Conservation (phyloP, 2,329 filamentous ascomycete species). For the Colletotrichum abscissum region DNA sequence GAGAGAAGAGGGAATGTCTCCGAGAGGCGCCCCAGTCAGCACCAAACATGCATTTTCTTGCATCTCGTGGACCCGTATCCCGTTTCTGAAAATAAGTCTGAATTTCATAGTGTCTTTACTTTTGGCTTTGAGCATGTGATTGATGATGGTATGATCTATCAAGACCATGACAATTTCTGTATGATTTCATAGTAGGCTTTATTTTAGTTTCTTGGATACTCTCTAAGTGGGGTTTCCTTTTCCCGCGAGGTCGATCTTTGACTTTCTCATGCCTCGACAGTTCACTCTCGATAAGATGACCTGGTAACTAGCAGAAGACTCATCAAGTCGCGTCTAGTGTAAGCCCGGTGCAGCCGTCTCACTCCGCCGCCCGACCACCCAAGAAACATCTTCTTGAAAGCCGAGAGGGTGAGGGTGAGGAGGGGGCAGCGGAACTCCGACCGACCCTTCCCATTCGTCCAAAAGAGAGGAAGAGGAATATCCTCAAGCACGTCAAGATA, state of each 20-base stretch:
- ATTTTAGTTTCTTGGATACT: not conserved
- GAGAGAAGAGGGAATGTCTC: not conserved
- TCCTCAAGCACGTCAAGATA: not conserved
- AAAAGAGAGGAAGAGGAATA: not conserved
- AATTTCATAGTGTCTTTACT: not conserved
- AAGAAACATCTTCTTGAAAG: too few relatives aligned
- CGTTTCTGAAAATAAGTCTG: not conserved
- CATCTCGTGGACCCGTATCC: not conserved
- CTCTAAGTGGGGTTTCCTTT: not conserved
- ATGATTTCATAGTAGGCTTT: not conserved
- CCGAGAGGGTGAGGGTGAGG: not conserved
- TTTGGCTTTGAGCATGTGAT: not conserved
- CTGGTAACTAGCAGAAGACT: not conserved
- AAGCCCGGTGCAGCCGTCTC: not conserved
- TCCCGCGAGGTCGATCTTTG: not conserved
- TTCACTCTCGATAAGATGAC: too few relatives aligned
- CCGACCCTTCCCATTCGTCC: not conserved
- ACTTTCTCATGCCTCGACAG: too few relatives aligned
- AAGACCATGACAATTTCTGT: not conserved
- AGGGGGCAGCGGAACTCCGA: not conserved
- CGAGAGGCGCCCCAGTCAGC: not conserved
- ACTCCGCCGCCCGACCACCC: too few relatives aligned
- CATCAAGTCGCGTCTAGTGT: not conserved
- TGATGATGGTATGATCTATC: not conserved
- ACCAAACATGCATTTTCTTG: not conserved